A percentile compares a stretch with the other conserved stretches of the same genome.
Conservation (phyloP, 2,329 filamentous ascomycete species). For the Fusarium siculi region DNA sequence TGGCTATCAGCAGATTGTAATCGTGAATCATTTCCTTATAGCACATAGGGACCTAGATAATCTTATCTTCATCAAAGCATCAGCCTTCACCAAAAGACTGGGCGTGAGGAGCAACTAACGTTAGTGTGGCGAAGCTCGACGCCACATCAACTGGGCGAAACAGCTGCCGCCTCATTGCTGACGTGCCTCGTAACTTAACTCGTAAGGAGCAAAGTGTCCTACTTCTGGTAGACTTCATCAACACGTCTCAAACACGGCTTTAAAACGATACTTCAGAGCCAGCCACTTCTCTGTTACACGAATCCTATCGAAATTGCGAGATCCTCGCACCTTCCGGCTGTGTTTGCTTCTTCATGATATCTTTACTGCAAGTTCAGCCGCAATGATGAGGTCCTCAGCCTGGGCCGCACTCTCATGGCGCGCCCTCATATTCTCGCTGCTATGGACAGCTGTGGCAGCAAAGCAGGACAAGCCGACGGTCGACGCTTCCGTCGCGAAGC, state of each 20-base stretch:
- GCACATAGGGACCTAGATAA: neutral
- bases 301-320: constrained; percentile 1
- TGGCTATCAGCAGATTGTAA: neutral
- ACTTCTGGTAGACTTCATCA: constrained; percentile 32
- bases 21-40: neutral
- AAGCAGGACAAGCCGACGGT: constrained; percentile 76
- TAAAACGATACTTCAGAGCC: constrained; percentile 14
- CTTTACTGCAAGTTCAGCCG: constrained; percentile 45
- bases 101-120: constrained; percentile 14
- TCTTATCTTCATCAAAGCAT: neutral
- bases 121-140: constrained; percentile 40
- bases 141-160: constrained; percentile 40
- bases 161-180: constrained; percentile 44
- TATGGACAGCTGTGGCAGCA: constrained; percentile 56
- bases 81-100: neutral
- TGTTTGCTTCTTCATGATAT: constrained; percentile 55
- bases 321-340: constrained; percentile 17
- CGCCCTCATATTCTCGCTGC: constrained; percentile 62
- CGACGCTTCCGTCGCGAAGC: constrained; percentile 71
- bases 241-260: constrained; percentile 14
- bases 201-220: constrained; percentile 43
- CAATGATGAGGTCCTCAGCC: constrained; percentile 66
- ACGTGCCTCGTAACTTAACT: constrained; percentile 42
- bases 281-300: neutral
- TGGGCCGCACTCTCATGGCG: constrained; percentile 59